Evolutionary conservation across 352 stramenopile species (phyloP), one percentile per base, ranked within the genome.

Genomic region (Phytophthora pinifolia): DNA sequence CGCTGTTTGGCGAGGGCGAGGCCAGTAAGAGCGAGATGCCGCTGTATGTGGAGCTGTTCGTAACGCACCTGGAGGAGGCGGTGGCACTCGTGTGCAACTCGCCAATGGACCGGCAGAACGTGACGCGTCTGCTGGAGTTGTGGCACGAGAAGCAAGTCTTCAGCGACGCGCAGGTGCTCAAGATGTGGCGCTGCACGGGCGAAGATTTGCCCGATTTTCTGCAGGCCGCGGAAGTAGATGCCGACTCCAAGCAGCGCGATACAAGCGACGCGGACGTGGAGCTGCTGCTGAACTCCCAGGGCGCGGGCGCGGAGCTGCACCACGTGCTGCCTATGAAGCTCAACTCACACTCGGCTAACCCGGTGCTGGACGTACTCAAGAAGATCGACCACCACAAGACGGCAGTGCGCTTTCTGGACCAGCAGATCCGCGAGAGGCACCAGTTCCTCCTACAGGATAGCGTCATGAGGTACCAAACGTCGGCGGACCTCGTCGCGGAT

Each of bases 41-140:
- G 0, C 8, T 67, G 3, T 79, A 71, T 46, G 57, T 80, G 30
- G 54, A 59, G 0, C 32, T 82, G 9, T 77, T 85, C 10, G 35
- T 47, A 6, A 29, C 59, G 15, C 62, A 88, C 38, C 54, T 93
- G 13, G 76, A 86, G 3, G 83, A 93, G 55, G 80, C 83, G 14
- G 79, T 93, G 27, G 83, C 83, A 39, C 67, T 93, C 31, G 83
- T 93, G 33, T 87, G 79, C 73, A 93, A 90, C 54, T 93, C 83
- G 17, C 83, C 83, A 7, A 89, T 87, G 69, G 83, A 93, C 53
- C 73, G 83, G 6, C 77, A 91, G 46, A 87, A 82, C 47, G 80
- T 91, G 14, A 85, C 77, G 49, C 62, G 77, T 9, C 64, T 93
- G 18, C 53, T 93, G 38, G 77, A 89, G 45, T 49, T 93, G 33